These are phyloP conservation scores for Globisporangium radiosum DNA, from an alignment of 352 stramenopile species.

Conservation along the genomic window DNA sequence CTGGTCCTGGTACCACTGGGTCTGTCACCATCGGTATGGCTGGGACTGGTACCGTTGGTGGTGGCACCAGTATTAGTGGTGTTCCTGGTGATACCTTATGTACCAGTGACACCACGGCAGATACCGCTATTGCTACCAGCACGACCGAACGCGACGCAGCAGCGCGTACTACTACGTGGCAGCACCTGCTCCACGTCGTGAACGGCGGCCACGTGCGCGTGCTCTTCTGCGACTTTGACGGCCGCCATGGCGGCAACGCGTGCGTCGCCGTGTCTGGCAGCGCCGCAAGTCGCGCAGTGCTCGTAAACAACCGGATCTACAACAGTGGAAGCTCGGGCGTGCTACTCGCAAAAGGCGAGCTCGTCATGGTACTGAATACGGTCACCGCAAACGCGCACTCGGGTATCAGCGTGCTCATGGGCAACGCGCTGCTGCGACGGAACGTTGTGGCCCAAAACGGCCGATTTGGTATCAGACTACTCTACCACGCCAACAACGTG, in stretches of 20 bases:
- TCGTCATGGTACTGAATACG: conserved; percentile 55
- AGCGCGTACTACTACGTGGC: conserved; percentile 30
- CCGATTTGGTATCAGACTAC: conserved; percentile 62
- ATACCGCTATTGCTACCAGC: not conserved
- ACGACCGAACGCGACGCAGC: not conserved
- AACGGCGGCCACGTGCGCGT: conserved; percentile 38
- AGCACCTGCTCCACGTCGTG: conserved; percentile 51
- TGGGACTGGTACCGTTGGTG: too few species aligned
- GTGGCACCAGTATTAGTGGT: too few species aligned
- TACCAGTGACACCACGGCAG: not conserved
- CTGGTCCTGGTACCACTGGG: too few species aligned
- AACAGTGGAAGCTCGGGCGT: conserved; percentile 54
- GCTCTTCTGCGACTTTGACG: conserved; percentile 65
- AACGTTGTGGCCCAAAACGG: conserved; percentile 64
- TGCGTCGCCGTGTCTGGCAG: conserved; percentile 53
- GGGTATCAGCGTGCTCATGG: conserved; percentile 47
- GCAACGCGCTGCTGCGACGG: conserved; percentile 47
- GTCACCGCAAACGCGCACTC: conserved; percentile 50
- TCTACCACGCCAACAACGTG: conserved; percentile 64
- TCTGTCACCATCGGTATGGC: too few species aligned
- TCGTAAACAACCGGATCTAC: conserved; percentile 58
- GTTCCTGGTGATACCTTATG: too few species aligned
- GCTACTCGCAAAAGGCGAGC: conserved; percentile 38
- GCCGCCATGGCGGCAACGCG: conserved; percentile 52
- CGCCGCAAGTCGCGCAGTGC: conserved; percentile 30